A percentile compares a stretch with the other conserved stretches of the same genome.
Conservation (phyloP, 352 stramenopile genomes). For the Discostella stelligera region DNA sequence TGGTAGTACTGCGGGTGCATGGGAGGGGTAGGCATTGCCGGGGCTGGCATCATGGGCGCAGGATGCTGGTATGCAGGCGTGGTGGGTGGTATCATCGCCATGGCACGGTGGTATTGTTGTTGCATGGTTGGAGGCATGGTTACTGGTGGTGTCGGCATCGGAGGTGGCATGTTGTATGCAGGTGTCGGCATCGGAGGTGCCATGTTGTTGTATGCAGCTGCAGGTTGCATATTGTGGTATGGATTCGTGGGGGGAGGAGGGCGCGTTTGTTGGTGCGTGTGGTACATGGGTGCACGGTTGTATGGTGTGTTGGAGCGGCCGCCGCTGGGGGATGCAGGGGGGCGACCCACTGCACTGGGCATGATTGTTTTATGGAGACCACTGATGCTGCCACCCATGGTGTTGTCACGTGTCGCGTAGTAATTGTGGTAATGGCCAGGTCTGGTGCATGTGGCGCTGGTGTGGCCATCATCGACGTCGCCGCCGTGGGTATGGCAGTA, state of each 20-base stretch:
- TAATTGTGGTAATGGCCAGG: conserved; percentile 1
- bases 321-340: neutral
- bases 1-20: neutral
- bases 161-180: neutral
- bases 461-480: conserved; percentile 2
- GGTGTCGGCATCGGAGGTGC: neutral
- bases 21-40: neutral
- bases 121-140: neutral
- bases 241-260: neutral
- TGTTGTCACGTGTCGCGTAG: neutral
- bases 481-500: conserved; percentile 4
- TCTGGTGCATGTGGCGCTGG: conserved; percentile 5
- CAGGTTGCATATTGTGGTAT: neutral
- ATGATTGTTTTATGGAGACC: conserved; percentile 2
- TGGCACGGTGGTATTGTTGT: neutral
- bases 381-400: neutral
- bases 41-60: neutral
- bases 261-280: neutral
- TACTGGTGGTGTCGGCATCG: neutral
- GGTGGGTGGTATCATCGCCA: neutral
- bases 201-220: neutral
- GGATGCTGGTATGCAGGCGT: neutral
- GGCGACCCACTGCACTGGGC: neutral
- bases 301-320: neutral
- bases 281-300: neutral